Evolutionary conservation across 2,329 filamentous ascomycete species (phyloP).

Genomic region (Colletotrichum salicis): DNA sequence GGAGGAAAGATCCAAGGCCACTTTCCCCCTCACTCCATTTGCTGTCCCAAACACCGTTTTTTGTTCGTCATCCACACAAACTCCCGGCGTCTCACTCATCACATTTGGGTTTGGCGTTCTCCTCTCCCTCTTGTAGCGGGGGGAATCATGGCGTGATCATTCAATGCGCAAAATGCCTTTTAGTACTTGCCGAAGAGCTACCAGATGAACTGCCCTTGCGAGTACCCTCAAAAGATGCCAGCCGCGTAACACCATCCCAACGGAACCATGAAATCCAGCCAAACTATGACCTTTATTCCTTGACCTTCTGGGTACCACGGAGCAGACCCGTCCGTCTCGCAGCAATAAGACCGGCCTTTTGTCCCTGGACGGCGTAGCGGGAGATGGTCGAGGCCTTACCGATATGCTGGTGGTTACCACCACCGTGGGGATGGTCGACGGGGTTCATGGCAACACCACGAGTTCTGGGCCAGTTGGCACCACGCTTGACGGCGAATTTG

Average conservation of each 20-base stretch:
- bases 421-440: slow-evolving; percentile 98
- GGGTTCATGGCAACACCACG: slow-evolving; percentile 99
- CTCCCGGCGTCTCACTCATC: slow-evolving; percentile 28
- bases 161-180: slow-evolving; percentile 60
- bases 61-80: slow-evolving; percentile 24
- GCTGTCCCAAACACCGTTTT: slow-evolving; percentile 24
- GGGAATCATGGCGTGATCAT: slow-evolving; percentile 36
- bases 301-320: slow-evolving; percentile 99
- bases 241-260: slow-evolving; percentile 75
- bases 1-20: neutral
- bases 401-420: slow-evolving; percentile 99
- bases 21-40: slow-evolving; percentile 18
- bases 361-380: slow-evolving; percentile 95
- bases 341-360: slow-evolving; percentile 99
- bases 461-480: slow-evolving; percentile 97
- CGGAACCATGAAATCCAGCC: slow-evolving; percentile 62
- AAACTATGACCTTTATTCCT: slow-evolving; percentile 76
- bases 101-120: slow-evolving; percentile 19
- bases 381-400: slow-evolving; percentile 99
- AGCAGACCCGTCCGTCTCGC: slow-evolving; percentile 99
- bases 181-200: slow-evolving; percentile 61
- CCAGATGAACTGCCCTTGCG: slow-evolving; percentile 57
- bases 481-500: slow-evolving; percentile 99
- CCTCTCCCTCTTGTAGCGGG: slow-evolving; percentile 21
- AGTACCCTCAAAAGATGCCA: slow-evolving; percentile 69